Base-by-base conservation (phyloP, 2,329 filamentous ascomycete genomes). In the Biscogniauxia marginata region DNA sequence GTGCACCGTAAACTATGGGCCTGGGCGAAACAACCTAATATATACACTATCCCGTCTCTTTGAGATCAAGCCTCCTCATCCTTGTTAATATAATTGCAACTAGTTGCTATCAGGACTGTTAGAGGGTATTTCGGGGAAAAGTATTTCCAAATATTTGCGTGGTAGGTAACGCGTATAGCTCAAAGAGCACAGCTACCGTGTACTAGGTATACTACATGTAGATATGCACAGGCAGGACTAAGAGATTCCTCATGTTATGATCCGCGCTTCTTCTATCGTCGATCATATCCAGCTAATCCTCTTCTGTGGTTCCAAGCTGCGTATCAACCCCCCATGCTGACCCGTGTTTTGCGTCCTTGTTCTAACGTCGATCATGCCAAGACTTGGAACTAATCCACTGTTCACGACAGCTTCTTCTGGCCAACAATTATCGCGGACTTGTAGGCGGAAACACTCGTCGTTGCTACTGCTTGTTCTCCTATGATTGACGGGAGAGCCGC, bases 281-380 rank as follows among this genome's bases (percentile, higher is more conserved):
- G 47, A 49, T 49, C 13, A 5, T 19, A 30, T 34, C 23, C 47
- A 49, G 34, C 2, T 16, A 49, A 49, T 24, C 25, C 47, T n/a
- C 16, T 25, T 49, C 4, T 49, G 21, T 16, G 16, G 24, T 45
- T 45, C 4, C 19, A 44, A 48, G 22, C 45, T 55, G 43, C 43
- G 19, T 20, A n/a, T 20, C 43, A 8, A 45, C 9, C 2, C 43
- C 43, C 16, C n/a, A 18, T 22, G 53, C 56, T 59, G 46, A 43
- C 30, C 24, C 25, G n/a, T 22, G 53, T 59, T 59, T 56, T 47
- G 57, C 13, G 22, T 18, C 50, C 57, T 47, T 53, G 57, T 49
- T 59, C 53, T 54, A 43, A 56, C 57, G 57, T 51, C 46, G 54
- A 59, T 59, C 57, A 48, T 46, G 53, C 57, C 57, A 59, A 58